Evolutionary conservation across 768 basidiomycete genomes (phyloP).

Genomic region (Suillus fuscotomentosus): DNA sequence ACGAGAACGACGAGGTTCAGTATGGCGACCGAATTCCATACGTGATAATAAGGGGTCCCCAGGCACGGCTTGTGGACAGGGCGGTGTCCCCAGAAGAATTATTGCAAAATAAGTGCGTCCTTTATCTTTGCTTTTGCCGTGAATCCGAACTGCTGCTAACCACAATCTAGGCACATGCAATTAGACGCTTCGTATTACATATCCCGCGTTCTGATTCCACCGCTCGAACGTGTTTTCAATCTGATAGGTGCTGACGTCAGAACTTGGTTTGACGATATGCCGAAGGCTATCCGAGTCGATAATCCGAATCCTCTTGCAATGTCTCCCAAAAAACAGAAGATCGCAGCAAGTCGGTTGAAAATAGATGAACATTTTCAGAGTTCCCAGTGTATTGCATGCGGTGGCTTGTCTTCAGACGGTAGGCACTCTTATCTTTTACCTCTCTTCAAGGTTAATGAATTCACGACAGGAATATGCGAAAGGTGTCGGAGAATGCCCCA

Average conservation of each 20-base stretch:
- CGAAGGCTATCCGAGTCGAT: constrained; percentile 47
- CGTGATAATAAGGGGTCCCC: constrained; percentile 71
- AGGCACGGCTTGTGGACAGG: constrained; percentile 67
- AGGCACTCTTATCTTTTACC: not conserved
- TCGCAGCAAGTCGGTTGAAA: constrained; percentile 39
- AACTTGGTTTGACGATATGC: constrained; percentile 88
- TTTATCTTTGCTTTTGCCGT: not conserved
- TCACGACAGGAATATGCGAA: constrained; percentile 58
- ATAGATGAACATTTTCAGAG: constrained; percentile 78
- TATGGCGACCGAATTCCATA: constrained; percentile 95
- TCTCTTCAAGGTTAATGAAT: not conserved
- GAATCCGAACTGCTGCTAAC: not conserved
- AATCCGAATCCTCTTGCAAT: constrained; percentile 33
- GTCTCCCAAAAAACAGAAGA: constrained; percentile 36
- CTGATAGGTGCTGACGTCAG: constrained; percentile 86
- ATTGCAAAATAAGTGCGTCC: constrained; percentile 56
- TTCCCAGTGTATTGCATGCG: constrained; percentile 70
- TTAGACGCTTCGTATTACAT: constrained; percentile 94
- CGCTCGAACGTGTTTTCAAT: constrained; percentile 87
- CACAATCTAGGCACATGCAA: constrained; percentile 50
- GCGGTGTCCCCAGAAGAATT: constrained; percentile 75
- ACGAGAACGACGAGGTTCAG: constrained; percentile 82
- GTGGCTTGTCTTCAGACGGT: constrained; percentile 54
- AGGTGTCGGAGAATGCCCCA: constrained; percentile 52
- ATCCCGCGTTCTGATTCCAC: constrained; percentile 80